Evolutionary conservation across 768 basidiomycete species (phyloP), one percentile per base, ranked within the genome.

Genomic region (Bullera alba): DNA sequence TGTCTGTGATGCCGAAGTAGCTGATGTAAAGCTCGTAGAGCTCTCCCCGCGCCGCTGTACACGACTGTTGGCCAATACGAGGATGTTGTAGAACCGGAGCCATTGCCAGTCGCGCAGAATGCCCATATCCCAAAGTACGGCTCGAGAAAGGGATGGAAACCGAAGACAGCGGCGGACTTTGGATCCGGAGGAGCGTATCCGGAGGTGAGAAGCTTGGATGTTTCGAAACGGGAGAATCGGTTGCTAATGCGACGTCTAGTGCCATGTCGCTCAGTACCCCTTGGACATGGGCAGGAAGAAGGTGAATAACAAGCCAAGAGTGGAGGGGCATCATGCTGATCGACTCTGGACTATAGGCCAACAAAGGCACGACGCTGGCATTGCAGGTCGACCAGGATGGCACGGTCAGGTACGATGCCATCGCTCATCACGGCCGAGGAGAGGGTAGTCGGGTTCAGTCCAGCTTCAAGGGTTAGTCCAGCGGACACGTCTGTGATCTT

Each of bases 321-420:
- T 44, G 30, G 23, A 10, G 25, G 10, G n/a, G 42, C 19, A 16
- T 30, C 5, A 23, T 44, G 28, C 25, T 25, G 32, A 3, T 42
- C 5, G 1, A 17, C 4, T 14, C 36, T 48, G 38, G 21, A 37
- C 37, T 15, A 6, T 53, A 93, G 89, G 83, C 86, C 1, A 83
- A 87, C 4, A 83, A 87, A 21, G 93, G 93, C 5, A 93, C 92
- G 64, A 97, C 95, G 0, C 80, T 99, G 7, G 91, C 95, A 4
- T 80, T 99, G 3, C 92, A 93, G 79, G 93, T 97, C 25, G 93
- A 99, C 67, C 81, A 81, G 52, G 92, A 95, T 72, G 95, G 95
- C 39, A 92, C 90, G 56, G 91, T 97, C 45, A 85, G 88, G 56
- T 99, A 96, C 69, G 92, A 95, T 73, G 92, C 87, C 45, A 96